Evolutionary conservation across 163 green algal species (phyloP).

Genomic region (Scenedesmus sp.): DNA sequence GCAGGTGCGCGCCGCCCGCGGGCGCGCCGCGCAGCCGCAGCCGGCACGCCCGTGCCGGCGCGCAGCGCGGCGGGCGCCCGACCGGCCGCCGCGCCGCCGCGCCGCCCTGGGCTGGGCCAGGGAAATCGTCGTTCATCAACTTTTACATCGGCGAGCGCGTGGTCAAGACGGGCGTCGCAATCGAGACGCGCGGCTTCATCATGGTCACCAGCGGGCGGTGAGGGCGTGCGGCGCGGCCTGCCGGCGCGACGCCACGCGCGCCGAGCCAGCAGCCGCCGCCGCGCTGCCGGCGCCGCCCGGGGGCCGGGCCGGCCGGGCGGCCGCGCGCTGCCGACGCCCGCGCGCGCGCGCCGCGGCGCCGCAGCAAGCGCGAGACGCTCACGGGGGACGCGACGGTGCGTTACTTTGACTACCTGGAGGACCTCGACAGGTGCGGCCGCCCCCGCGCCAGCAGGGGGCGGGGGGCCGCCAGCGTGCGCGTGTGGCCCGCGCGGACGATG

Average conservation of each 20-base stretch:
- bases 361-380: constrained; percentile 71
- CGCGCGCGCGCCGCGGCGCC: too few relatives aligned
- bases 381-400: constrained; percentile 74
- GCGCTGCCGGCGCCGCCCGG: too few relatives aligned
- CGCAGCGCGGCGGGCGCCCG: not conserved
- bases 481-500: too few relatives aligned
- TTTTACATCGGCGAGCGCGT: constrained; percentile 62
- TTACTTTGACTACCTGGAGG: constrained; percentile 72
- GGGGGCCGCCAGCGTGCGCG: too few relatives aligned
- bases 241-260: too few relatives aligned
- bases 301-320: too few relatives aligned
- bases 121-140: constrained; percentile 81
- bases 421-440: constrained; percentile 40
- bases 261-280: too few relatives aligned
- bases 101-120: constrained; percentile 20
- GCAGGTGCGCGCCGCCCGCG: constrained; percentile 13
- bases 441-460: too few relatives aligned
- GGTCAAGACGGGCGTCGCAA: constrained; percentile 64
- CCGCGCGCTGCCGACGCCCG: too few relatives aligned
- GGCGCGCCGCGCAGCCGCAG: not conserved
- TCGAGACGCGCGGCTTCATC: constrained; percentile 76
- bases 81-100: not conserved
- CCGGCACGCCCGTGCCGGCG: too few relatives aligned
- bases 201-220: constrained; percentile 67
- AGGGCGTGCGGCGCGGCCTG: too few relatives aligned